phyloP scores from a whole-genome alignment of 257 asterid genomes.

The Avicennia marina region DNA sequence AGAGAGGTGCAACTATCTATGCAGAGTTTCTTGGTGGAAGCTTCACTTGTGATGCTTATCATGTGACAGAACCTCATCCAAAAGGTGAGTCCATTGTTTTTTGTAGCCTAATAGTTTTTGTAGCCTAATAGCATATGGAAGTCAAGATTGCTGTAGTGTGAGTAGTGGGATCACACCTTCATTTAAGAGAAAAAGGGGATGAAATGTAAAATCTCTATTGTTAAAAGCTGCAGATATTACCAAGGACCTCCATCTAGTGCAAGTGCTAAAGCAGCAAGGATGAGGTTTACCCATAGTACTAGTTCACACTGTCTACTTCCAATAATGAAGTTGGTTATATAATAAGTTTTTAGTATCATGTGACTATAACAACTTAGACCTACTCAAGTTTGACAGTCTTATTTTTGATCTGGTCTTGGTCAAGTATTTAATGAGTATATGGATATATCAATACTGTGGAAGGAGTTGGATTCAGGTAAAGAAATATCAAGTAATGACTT shows the following conservation, averaged over 20 bases:
- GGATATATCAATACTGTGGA: background rate
- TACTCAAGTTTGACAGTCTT: background rate
- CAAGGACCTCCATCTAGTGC: background rate
- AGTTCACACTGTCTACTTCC: background rate
- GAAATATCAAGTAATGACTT: conserved; percentile 3
- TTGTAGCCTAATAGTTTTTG: too few relatives aligned
- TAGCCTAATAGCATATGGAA: too few relatives aligned
- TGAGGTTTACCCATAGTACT: conserved; percentile 2
- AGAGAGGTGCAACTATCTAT: conserved; percentile 88
- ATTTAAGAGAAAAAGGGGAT: background rate
- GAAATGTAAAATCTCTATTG: conserved; percentile 4
- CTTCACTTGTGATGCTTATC: conserved; percentile 97
- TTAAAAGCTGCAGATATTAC: background rate
- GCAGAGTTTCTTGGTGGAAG: conserved; percentile 99
- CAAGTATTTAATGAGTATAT: background rate
- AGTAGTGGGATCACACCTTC: background rate
- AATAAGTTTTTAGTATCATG: background rate
- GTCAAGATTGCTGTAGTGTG: background rate
- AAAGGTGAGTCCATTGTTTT: conserved; percentile 55
- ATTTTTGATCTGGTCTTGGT: background rate
- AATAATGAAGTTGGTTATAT: background rate
- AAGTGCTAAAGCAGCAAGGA: background rate
- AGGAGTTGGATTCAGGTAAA: background rate
- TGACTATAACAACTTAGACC: background rate
- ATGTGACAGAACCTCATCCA: conserved; percentile 98